Percentiles rank a stretch among this genome's conserved stretches.
These are phyloP conservation scores for Eutrema yunnanense DNA, from an alignment of 345 rosid genomes.

Conservation along the genomic window DNA sequence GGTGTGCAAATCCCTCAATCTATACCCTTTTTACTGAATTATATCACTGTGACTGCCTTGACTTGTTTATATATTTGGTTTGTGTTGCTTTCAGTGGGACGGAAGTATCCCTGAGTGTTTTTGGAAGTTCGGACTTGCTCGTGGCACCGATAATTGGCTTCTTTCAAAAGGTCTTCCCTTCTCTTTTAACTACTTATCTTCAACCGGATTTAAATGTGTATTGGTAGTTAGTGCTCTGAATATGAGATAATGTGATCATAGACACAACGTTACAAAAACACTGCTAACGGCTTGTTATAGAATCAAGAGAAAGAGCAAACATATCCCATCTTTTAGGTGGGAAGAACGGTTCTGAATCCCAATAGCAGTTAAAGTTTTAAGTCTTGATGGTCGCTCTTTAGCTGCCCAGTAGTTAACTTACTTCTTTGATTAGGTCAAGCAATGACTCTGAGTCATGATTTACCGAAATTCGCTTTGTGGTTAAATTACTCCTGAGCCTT, in stretches of 20 bases:
- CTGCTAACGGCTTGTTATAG: background rate
- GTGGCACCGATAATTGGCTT: slow-evolving; percentile 37
- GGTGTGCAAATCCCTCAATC: slow-evolving; percentile 35
- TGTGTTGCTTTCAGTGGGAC: slow-evolving; percentile 54
- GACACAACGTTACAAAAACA: background rate
- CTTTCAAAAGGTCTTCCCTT: slow-evolving; percentile 56
- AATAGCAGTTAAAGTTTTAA: background rate
- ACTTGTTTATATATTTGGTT: background rate
- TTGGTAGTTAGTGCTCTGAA: background rate
- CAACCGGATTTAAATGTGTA: background rate
- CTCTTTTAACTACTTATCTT: background rate
- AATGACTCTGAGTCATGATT: background rate
- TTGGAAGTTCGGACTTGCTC: slow-evolving; percentile 45
- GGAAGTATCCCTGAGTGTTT: slow-evolving; percentile 51
- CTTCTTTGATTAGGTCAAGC: background rate
- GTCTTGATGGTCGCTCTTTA: background rate
- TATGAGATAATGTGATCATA: background rate
- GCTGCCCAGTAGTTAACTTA: background rate
- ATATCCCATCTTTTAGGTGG: background rate
- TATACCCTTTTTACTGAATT: background rate
- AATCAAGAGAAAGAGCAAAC: background rate
- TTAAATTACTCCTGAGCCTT: background rate
- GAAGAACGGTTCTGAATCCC: background rate
- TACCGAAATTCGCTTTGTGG: background rate
- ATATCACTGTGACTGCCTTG: background rate